A percentile compares a stretch with the other conserved stretches of the same genome.
These are phyloP conservation scores for Solanum chiquidenum DNA, from an alignment of 257 asterid genomes.

Conservation along the genomic window DNA sequence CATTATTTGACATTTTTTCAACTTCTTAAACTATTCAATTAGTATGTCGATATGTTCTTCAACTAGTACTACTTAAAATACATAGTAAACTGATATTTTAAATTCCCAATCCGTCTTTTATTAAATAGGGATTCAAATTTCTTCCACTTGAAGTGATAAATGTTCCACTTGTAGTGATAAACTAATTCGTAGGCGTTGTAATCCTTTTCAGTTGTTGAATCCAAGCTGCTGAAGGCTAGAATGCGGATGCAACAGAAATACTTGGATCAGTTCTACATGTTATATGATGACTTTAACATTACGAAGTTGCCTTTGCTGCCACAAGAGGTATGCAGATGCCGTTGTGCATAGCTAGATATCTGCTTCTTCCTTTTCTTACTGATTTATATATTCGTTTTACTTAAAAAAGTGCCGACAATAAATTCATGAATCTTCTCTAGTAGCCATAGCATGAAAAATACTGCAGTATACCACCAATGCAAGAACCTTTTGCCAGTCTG, in stretches of 20 bases:
- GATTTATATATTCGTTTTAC: neutral
- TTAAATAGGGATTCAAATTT: neutral
- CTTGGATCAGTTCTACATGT: constrained; percentile 86
- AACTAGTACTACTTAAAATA: neutral
- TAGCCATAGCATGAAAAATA: neutral
- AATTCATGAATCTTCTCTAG: neutral
- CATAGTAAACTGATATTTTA: neutral
- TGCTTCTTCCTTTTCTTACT: neutral
- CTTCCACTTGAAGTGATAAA: neutral
- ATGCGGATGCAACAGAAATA: constrained; percentile 90
- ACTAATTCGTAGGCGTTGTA: neutral
- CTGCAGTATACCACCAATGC: neutral
- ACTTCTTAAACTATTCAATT: neutral
- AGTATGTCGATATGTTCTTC: neutral
- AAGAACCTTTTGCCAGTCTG: neutral
- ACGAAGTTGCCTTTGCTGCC: constrained; percentile 93
- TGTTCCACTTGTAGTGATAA: neutral
- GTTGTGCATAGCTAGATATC: neutral
- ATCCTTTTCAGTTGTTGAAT: constrained; percentile 43
- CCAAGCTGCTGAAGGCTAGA: constrained; percentile 85
- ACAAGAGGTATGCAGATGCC: constrained; percentile 54
- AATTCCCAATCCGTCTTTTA: neutral
- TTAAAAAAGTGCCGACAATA: neutral
- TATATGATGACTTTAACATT: constrained; percentile 81
- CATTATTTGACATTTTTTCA: neutral